Percentiles rank a stretch among this genome's conserved stretches.
Evolutionary conservation across 306 rosid genomes (phyloP).

Genomic region (Prunus mume): DNA sequence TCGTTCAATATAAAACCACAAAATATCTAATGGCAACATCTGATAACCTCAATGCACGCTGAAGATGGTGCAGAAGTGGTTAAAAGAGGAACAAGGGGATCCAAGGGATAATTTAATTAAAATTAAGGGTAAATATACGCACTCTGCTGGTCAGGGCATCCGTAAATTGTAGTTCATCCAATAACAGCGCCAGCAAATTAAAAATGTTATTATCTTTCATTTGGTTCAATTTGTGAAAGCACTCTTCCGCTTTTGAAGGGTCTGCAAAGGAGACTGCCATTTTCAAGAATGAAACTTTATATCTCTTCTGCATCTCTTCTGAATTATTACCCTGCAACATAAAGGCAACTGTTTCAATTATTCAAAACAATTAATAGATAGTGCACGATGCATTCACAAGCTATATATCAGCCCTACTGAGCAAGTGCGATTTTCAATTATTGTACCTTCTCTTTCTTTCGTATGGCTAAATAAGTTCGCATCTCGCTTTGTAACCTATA

Average conservation of each 20-base stretch:
- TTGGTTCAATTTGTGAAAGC: conserved; percentile 63
- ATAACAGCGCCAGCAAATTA: conserved; percentile 51
- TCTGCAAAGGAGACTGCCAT: conserved; percentile 75
- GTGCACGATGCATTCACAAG: not conserved
- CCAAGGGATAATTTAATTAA: not conserved
- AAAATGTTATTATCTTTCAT: conserved; percentile 70
- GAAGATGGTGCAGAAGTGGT: not conserved
- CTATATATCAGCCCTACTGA: not conserved
- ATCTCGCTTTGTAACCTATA: conserved; percentile 79
- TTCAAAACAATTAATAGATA: conserved; percentile 3
- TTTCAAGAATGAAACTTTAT: conserved; percentile 43
- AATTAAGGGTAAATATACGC: conserved; percentile 28
- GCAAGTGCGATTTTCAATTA: not conserved
- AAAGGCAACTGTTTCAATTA: conserved; percentile 11
- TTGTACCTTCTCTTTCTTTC: conserved; percentile 66
- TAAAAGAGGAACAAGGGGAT: not conserved
- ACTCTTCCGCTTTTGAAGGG: conserved; percentile 67
- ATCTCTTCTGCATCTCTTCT: conserved; percentile 59
- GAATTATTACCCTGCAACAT: conserved; percentile 59
- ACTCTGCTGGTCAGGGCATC: conserved; percentile 51
- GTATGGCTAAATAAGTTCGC: conserved; percentile 57
- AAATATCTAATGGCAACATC: not conserved
- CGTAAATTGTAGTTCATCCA: conserved; percentile 47
- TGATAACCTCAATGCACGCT: not conserved
- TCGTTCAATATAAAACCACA: not conserved